Percentiles rank a stretch among this genome's conserved stretches.
These are phyloP conservation scores for Pythium periplocum DNA, from an alignment of 352 stramenopile species.

Conservation along the genomic window DNA sequence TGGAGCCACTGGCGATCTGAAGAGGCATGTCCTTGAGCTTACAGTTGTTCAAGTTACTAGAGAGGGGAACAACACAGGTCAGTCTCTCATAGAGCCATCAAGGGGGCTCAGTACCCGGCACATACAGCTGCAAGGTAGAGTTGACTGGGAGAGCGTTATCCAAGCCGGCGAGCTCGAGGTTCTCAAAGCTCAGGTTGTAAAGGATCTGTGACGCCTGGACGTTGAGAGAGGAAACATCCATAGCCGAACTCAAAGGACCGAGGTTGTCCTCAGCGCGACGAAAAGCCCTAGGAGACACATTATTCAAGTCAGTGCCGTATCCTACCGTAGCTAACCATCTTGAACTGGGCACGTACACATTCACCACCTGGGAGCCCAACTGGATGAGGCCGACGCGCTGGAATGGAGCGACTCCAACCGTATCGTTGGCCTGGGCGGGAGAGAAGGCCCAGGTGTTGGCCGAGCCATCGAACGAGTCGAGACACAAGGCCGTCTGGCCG, in stretches of 20 bases:
- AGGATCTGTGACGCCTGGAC: slow-evolving; percentile 40
- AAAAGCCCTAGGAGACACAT: slow-evolving; percentile 17
- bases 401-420: slow-evolving; percentile 48
- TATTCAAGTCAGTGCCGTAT: too few relatives aligned
- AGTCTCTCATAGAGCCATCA: background rate
- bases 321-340: too few relatives aligned
- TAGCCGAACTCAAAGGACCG: slow-evolving; percentile 27
- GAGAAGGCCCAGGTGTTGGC: slow-evolving; percentile 45
- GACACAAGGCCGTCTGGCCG: slow-evolving; percentile 57
- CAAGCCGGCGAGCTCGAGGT: slow-evolving; percentile 39
- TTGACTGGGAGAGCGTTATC: slow-evolving; percentile 51
- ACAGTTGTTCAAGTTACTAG: slow-evolving; percentile 65
- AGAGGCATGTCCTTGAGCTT: slow-evolving; percentile 54
- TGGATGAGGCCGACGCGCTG: slow-evolving; percentile 69
- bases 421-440: slow-evolving; percentile 42
- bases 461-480: slow-evolving; percentile 42
- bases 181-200: slow-evolving; percentile 43
- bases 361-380: slow-evolving; percentile 35
- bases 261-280: slow-evolving; percentile 23
- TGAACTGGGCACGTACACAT: slow-evolving; percentile 18
- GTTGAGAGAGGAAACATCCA: slow-evolving; percentile 70
- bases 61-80: slow-evolving; percentile 3
- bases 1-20: slow-evolving; percentile 33
- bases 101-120: background rate
- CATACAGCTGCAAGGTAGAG: slow-evolving; percentile 42